These are phyloP conservation scores for Monocercomonoides exilis DNA, from an alignment of 78 protist species.

Conservation along the genomic window DNA sequence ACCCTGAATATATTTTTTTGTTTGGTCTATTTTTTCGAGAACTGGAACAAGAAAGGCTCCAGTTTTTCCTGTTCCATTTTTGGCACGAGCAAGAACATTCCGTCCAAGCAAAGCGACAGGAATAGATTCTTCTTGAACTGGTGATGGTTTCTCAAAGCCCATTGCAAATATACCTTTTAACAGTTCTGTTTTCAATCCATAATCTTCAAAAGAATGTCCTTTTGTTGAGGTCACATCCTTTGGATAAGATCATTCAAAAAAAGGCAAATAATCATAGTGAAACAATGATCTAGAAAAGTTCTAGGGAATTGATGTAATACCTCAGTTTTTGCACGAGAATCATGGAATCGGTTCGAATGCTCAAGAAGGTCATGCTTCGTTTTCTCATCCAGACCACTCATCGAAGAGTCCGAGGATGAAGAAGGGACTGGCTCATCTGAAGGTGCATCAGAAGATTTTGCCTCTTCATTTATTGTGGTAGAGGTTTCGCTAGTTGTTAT, in stretches of 20 bases:
- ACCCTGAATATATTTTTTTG: slow-evolving; percentile 62
- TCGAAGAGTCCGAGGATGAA: no score
- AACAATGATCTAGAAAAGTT: not conserved
- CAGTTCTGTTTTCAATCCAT: slow-evolving; percentile 80
- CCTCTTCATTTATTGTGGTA: no score
- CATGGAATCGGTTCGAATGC: not conserved
- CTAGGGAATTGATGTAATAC: not conserved
- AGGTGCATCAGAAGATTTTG: no score
- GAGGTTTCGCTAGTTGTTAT: no score
- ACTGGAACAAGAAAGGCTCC: slow-evolving; percentile 85
- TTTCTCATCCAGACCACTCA: not conserved
- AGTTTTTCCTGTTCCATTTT: slow-evolving; percentile 99
- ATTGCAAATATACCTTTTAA: slow-evolving; percentile 89
- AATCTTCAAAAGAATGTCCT: slow-evolving; percentile 83
- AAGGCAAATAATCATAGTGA: not conserved
- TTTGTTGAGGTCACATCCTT: slow-evolving; percentile 84
- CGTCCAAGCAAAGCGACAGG: slow-evolving; percentile 75
- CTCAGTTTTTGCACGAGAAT: not conserved
- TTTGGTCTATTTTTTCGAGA: slow-evolving; percentile 66
- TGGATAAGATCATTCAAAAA: not conserved
- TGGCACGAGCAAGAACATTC: slow-evolving; percentile 65
- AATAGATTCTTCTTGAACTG: slow-evolving; percentile 92
- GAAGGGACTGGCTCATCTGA: no score
- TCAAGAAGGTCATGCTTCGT: not conserved
- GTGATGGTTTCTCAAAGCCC: slow-evolving; percentile 93